phyloP scores from a whole-genome alignment of 2,329 filamentous ascomycete species.

The Claviceps sp. region DNA sequence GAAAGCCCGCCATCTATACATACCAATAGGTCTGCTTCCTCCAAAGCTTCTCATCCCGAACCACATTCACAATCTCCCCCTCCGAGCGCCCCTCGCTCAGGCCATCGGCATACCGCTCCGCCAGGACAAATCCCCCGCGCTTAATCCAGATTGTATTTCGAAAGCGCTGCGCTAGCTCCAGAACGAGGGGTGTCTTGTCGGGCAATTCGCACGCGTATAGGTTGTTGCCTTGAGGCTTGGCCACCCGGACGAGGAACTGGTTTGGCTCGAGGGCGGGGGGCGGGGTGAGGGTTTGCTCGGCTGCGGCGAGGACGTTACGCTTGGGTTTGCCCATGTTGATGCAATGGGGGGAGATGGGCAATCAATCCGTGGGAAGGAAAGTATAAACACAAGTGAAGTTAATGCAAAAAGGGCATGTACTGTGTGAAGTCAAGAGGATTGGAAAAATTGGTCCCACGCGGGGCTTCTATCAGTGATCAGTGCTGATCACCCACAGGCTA shows the following conservation, averaged over 20 bases:
- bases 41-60: constrained; percentile 85
- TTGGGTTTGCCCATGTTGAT: constrained; percentile 35
- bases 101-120: constrained; percentile 53
- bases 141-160: constrained; percentile 91
- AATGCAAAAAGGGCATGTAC: too few relatives aligned
- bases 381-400: not conserved
- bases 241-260: constrained; percentile 61
- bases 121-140: constrained; percentile 72
- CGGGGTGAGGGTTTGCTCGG: constrained; percentile 53
- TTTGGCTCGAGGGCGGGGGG: constrained; percentile 43
- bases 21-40: constrained; percentile 82
- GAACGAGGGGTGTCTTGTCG: constrained; percentile 49
- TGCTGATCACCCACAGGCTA: too few relatives aligned
- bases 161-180: constrained; percentile 75
- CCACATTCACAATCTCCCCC: constrained; percentile 87
- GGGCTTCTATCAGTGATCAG: too few relatives aligned
- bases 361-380: not conserved
- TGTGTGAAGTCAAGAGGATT: too few relatives aligned
- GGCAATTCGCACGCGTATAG: constrained; percentile 70
- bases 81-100: constrained; percentile 64
- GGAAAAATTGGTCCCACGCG: too few relatives aligned
- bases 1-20: not conserved
- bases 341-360: not conserved
- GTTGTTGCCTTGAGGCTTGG: constrained; percentile 79
- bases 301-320: constrained; percentile 63